Percentiles rank a stretch among this genome's conserved stretches.
Evolutionary conservation across 2,329 filamentous ascomycete species (phyloP).

Genomic region (Ceratocystis eucalypticola): DNA sequence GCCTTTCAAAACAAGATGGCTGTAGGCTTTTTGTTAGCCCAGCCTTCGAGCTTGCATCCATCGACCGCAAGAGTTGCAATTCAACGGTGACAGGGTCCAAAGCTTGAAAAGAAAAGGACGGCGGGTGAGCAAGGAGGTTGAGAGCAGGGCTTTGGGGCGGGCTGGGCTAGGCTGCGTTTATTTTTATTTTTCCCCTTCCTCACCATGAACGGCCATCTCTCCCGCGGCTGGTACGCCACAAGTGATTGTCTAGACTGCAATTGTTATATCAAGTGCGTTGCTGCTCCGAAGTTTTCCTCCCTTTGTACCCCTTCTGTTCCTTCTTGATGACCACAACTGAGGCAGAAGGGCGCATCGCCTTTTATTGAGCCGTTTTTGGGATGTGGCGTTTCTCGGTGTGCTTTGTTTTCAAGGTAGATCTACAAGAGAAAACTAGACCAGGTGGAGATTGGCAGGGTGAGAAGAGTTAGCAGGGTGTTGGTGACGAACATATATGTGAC

Average conservation of each 20-base stretch:
- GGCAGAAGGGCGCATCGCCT: too few relatives aligned
- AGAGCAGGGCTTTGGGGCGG: not conserved
- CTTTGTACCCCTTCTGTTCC: not conserved
- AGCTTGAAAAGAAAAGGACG: not conserved
- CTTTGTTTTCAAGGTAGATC: not conserved
- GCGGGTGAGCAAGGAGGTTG: not conserved
- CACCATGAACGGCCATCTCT: not conserved
- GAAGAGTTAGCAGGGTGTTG: too few relatives aligned
- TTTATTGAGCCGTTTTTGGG: too few relatives aligned
- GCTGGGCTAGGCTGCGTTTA: not conserved
- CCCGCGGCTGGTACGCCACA: not conserved
- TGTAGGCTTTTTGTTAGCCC: not conserved
- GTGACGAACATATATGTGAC: too few relatives aligned
- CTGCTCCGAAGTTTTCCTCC: not conserved
- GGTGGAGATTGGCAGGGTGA: not conserved
- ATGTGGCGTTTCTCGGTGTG: not conserved
- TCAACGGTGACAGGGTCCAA: not conserved
- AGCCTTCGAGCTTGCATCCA: not conserved
- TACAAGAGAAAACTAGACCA: not conserved
- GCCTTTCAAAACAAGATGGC: not conserved
- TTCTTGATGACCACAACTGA: not conserved
- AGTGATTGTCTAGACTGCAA: too few relatives aligned
- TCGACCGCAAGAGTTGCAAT: not conserved
- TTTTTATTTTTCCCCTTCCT: not conserved
- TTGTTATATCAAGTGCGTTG: too few relatives aligned